phyloP scores from a whole-genome alignment of 345 rosid genomes.

The Euphorbia pulcherrima region DNA sequence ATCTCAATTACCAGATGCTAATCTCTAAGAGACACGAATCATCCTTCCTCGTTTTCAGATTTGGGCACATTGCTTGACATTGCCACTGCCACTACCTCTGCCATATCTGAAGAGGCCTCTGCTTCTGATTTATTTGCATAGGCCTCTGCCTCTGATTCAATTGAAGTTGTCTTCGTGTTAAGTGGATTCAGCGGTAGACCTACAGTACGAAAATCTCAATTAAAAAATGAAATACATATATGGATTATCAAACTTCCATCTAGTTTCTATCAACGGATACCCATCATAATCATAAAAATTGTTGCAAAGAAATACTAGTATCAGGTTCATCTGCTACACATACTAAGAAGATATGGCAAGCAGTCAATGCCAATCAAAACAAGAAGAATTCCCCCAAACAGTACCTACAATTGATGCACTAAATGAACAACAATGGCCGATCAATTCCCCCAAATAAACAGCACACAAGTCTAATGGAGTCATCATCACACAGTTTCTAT shows the following conservation, averaged over 20 bases:
- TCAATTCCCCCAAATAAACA: neutral
- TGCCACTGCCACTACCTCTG: no score
- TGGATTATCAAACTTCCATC: neutral
- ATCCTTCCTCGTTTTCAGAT: constrained; percentile 62
- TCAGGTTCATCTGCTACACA: neutral
- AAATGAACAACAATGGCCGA: neutral
- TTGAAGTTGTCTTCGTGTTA: constrained; percentile 29
- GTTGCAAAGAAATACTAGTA: neutral
- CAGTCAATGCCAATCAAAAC: neutral
- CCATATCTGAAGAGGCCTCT: no score
- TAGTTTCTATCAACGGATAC: no score
- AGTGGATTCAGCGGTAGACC: constrained; percentile 39
- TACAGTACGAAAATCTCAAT: constrained; percentile 19
- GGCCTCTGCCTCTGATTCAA: constrained; percentile 19
- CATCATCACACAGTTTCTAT: neutral
- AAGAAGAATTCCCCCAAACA: neutral
- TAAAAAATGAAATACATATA: neutral
- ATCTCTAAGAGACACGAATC: constrained; percentile 1
- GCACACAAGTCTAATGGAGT: no score
- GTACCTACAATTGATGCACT: neutral
- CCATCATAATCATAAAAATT: neutral
- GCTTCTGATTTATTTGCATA: constrained; percentile 17
- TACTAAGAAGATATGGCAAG: neutral
- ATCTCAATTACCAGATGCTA: constrained; percentile 32
- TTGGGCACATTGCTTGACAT: constrained; percentile 28